These are phyloP conservation scores for Poterioochromonas sp. DNA, from an alignment of 352 stramenopile species.

Conservation along the genomic window DNA sequence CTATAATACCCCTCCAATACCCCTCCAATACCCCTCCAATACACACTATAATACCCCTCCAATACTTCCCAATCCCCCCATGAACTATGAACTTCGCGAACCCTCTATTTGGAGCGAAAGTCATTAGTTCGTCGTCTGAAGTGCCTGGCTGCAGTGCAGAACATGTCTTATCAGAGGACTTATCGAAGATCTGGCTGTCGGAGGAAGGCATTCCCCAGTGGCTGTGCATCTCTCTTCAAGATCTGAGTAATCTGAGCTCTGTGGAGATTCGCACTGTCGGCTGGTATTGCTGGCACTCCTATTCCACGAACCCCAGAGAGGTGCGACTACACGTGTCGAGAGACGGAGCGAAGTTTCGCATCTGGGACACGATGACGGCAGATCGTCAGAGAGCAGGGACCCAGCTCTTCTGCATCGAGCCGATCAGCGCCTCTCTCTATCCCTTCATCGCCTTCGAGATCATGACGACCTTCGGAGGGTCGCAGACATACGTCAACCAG, in stretches of 20 bases:
- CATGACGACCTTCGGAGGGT: neutral
- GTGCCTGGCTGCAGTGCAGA: neutral
- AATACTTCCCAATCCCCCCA: too few species aligned
- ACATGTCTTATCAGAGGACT: neutral
- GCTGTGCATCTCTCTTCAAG: neutral
- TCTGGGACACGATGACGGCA: conserved; percentile 7
- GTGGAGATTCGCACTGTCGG: conserved; percentile 4
- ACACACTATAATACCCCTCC: neutral
- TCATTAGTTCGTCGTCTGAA: conserved; percentile 20
- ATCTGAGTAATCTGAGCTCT: neutral
- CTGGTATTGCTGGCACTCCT: conserved; percentile 24
- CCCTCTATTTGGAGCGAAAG: neutral
- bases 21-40: neutral
- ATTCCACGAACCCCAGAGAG: conserved; percentile 1
- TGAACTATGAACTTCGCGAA: conserved; percentile 22
- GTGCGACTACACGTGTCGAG: conserved; percentile 6
- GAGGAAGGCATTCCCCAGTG: neutral
- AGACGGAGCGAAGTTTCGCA: conserved; percentile 20
- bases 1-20: neutral
- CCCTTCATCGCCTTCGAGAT: conserved; percentile 27
- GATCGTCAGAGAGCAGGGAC: neutral
- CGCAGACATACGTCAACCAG: conserved; percentile 17
- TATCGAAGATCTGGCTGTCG: conserved; percentile 13
- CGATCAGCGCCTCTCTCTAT: neutral
- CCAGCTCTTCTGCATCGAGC: conserved; percentile 9